Evolutionary conservation across 2,329 filamentous ascomycete species (phyloP).

Genomic region (Mycogone perniciosa): DNA sequence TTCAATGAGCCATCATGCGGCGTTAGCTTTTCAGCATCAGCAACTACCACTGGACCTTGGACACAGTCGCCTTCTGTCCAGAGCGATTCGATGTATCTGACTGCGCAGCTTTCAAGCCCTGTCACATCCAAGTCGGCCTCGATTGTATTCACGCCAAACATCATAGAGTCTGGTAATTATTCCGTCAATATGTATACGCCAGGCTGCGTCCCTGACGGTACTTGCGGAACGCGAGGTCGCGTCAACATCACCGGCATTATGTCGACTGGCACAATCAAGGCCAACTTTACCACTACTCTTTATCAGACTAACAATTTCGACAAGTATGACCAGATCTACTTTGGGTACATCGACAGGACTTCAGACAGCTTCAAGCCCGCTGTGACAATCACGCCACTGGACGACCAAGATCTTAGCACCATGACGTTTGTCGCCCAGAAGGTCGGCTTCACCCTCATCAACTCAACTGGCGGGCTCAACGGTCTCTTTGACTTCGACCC

Average conservation of each 20-base stretch:
- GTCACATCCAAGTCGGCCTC: conserved; percentile 55
- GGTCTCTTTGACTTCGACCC: conserved; percentile 88
- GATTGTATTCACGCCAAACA: conserved; percentile 76
- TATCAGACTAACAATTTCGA: conserved; percentile 94
- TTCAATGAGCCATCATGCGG: conserved; percentile 87
- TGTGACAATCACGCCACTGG: conserved; percentile 67
- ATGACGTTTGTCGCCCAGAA: conserved; percentile 85
- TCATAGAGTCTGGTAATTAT: conserved; percentile 87
- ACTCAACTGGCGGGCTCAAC: conserved; percentile 75
- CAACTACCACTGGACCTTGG: conserved; percentile 72
- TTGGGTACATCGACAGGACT: conserved; percentile 73
- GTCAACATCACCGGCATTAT: conserved; percentile 76
- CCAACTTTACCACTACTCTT: conserved; percentile 54
- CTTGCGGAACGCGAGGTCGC: conserved; percentile 68
- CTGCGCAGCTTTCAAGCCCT: conserved; percentile 52
- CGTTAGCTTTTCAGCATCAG: conserved; percentile 53
- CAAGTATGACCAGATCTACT: conserved; percentile 92
- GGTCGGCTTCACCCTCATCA: conserved; percentile 68
- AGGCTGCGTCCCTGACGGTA: conserved; percentile 74
- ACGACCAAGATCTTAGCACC: conserved; percentile 53
- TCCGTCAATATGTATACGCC: conserved; percentile 87
- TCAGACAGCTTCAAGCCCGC: conserved; percentile 68
- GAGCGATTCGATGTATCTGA: conserved; percentile 72
- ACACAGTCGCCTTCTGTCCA: conserved; percentile 56
- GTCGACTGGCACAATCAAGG: conserved; percentile 41